A percentile compares a stretch with the other conserved stretches of the same genome.
Conservation (phyloP, 1,284 basidiomycete species). For the Puccinia sorghi region DNA sequence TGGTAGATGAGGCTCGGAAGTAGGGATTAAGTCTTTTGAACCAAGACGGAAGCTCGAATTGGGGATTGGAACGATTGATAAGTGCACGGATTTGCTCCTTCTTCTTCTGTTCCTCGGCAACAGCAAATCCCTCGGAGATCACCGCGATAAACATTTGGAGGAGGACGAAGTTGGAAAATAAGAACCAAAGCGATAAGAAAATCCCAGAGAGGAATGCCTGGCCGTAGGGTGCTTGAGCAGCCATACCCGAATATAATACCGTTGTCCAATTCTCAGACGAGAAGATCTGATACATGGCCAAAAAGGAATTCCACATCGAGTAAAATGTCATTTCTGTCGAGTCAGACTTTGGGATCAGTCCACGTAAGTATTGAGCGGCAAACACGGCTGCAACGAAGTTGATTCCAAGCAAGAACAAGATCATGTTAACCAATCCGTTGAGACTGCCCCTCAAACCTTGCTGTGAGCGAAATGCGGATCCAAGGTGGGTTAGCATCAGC, state of each 20-base stretch:
- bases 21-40: conserved; percentile 82
- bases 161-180: conserved; percentile 93
- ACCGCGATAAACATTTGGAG: conserved; percentile 98
- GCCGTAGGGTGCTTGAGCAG: conserved; percentile 67
- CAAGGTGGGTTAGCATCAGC: background rate
- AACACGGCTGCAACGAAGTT: conserved; percentile 84
- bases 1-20: conserved; percentile 64
- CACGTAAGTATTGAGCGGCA: conserved; percentile 64
- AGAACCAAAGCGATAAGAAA: conserved; percentile 81
- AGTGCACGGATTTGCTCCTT: conserved; percentile 72
- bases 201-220: conserved; percentile 75
- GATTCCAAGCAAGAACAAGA: conserved; percentile 83
- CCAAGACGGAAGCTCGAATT: conserved; percentile 65
- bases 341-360: conserved; percentile 67
- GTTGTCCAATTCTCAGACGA: conserved; percentile 94
- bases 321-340: conserved; percentile 73
- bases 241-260: conserved; percentile 72
- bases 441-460: conserved; percentile 84
- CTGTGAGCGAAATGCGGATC: background rate
- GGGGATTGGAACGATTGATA: conserved; percentile 61
- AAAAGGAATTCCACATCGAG: conserved; percentile 83
- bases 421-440: conserved; percentile 89
- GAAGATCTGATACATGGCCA: conserved; percentile 84
- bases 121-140: conserved; percentile 89
- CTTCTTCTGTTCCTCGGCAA: conserved; percentile 88